Evolutionary conservation across 805 yeast genomes (phyloP).

Genomic region (Candida endomychidarum): DNA sequence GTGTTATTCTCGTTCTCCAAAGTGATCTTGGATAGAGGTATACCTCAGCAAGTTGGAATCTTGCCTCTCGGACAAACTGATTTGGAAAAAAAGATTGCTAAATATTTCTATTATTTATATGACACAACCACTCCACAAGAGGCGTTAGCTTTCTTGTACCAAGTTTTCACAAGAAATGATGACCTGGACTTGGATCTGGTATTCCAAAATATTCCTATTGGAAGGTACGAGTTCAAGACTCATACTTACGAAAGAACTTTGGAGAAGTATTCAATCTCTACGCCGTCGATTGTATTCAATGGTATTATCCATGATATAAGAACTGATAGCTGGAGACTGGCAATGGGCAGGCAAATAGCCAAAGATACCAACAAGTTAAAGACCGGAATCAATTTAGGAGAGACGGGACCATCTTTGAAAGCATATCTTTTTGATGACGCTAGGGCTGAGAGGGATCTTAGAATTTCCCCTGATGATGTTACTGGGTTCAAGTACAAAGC

Average conservation of each 20-base stretch:
- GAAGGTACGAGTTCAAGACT: constrained; percentile 18
- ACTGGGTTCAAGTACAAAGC: constrained; percentile 31
- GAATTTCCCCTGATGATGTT: constrained; percentile 35
- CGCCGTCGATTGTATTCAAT: constrained; percentile 62
- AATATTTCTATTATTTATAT: constrained; percentile 33
- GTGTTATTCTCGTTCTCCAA: constrained; percentile 51
- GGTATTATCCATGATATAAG: constrained; percentile 64
- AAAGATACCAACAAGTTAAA: constrained; percentile 49
- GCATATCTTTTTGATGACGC: constrained; percentile 46
- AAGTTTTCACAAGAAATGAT: constrained; percentile 28
- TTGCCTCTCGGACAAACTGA: constrained; percentile 55
- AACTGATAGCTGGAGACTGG: constrained; percentile 52
- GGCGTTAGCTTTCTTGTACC: constrained; percentile 40
- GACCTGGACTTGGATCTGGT: constrained; percentile 26
- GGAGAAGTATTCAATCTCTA: constrained; percentile 33
- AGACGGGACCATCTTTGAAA: constrained; percentile 30
- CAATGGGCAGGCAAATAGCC: constrained; percentile 51
- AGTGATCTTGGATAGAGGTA: constrained; percentile 50
- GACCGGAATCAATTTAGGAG: constrained; percentile 23
- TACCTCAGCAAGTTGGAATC: constrained; percentile 81
- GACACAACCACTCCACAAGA: constrained; percentile 31
- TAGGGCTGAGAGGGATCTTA: constrained; percentile 43
- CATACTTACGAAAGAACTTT: constrained; percentile 23
- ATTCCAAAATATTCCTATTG: constrained; percentile 12
- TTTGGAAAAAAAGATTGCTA: constrained; percentile 28